These are phyloP conservation scores for Umbilicaria muhlenbergii DNA, from an alignment of 495 filamentous ascomycete species.

Conservation along the genomic window DNA sequence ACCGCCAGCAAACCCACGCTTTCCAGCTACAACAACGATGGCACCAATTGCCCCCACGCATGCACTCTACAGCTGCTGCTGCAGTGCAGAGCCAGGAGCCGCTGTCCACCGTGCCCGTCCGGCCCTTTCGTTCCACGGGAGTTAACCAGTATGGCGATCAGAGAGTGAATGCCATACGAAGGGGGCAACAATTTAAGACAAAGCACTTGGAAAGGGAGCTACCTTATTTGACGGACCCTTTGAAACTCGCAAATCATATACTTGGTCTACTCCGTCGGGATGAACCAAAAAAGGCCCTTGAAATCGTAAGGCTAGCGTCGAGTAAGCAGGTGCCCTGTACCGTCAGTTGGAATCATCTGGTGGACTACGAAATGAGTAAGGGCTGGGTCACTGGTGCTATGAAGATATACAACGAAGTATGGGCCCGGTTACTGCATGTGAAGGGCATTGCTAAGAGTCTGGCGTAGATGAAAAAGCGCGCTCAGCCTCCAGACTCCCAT, in stretches of 20 bases:
- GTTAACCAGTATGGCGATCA: background rate
- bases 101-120: background rate
- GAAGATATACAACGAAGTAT: slow-evolving; percentile 72
- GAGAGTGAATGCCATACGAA: too few relatives aligned
- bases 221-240: slow-evolving; percentile 47
- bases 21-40: background rate
- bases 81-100: background rate
- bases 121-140: background rate
- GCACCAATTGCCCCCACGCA: background rate
- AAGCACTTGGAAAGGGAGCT: slow-evolving; percentile 34
- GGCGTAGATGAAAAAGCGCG: slow-evolving; percentile 83
- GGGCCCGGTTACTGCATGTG: slow-evolving; percentile 6
- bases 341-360: slow-evolving; percentile 78
- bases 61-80: background rate
- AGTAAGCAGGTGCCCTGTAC: slow-evolving; percentile 41
- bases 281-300: slow-evolving; percentile 44
- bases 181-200: background rate
- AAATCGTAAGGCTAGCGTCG: slow-evolving; percentile 45
- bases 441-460: background rate
- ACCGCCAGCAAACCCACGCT: background rate
- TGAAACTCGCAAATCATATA: slow-evolving; percentile 48
- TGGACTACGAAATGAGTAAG: slow-evolving; percentile 51
- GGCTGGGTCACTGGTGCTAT: slow-evolving; percentile 43
- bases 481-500: slow-evolving; percentile 50
- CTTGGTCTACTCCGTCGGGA: slow-evolving; percentile 33